phyloP scores from a whole-genome alignment of 805 yeast species.

The Yarrowia hollandica region DNA sequence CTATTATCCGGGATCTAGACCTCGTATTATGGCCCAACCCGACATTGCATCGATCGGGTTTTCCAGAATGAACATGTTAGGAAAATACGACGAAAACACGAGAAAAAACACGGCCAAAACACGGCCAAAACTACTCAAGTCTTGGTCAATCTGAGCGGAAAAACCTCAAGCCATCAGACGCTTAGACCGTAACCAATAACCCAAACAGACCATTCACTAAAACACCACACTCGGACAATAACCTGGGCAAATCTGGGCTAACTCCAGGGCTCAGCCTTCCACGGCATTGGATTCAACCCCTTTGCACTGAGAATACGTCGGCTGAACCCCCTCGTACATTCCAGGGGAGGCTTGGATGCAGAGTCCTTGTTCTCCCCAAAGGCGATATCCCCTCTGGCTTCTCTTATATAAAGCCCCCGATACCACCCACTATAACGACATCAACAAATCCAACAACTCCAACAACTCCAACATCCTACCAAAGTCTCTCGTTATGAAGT shows the following conservation, averaged over 20 bases:
- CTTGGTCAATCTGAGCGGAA: too few species aligned
- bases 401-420: neutral
- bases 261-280: neutral
- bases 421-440: too few species aligned
- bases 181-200: too few species aligned
- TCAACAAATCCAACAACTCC: neutral
- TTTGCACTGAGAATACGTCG: neutral
- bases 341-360: neutral
- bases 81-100: neutral
- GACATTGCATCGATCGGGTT: neutral
- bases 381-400: neutral
- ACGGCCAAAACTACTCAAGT: too few species aligned
- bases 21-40: neutral
- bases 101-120: too few species aligned
- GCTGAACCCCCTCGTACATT: neutral
- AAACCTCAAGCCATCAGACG: too few species aligned
- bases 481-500: constrained; percentile 1
- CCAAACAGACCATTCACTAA: too few species aligned
- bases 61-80: neutral
- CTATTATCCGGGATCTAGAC: neutral
- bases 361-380: neutral
- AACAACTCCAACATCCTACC: neutral
- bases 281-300: neutral
- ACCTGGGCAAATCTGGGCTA: neutral
- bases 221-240: neutral